Base-by-base conservation (phyloP, 352 stramenopile genomes). In the Peronospora destructor region DNA sequence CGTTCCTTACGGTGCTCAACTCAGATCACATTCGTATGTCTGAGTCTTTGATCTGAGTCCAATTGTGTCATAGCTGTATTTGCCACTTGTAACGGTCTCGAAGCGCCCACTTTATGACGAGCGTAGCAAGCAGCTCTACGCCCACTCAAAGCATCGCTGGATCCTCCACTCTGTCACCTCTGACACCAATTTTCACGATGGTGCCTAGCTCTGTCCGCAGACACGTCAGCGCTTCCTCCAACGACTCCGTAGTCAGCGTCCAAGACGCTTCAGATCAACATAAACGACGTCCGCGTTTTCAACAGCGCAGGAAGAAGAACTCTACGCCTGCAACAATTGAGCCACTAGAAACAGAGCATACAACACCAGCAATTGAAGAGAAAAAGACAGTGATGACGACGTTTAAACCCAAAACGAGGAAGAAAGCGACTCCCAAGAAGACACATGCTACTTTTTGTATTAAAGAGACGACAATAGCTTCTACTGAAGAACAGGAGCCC, bases 201-300 rank as follows among this genome's bases (percentile, higher is more conserved):
- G 46, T 73, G 4, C 64, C 64, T 9, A 56, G 33, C 44, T 53
- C 64, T 30, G 64, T 73, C 16, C 61, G 49, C 6, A 45, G 48
- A 28, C 59, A 45, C 23, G 47, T 35, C 23, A 45, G 17, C 12
- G 14, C 32, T 9, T 36, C 25, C 13, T 16, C 35, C 14, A 46
- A 7, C 21, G 16, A 43, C 19, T 38, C 40, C 14, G 11, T 35
- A 43, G 16, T 29, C 17, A 26, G 5, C 14, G 21, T 16, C n/a
- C 32, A 52, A 49, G 42, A 54, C 28, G 40, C 21, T 4, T 19
- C 45, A 17, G 19, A 23, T 11, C 32, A 50, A 42, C 51, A 47
- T 17, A 64, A 61, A 19, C 37, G 42, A 21, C 49, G 47, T n/a
- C 23, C 38, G 7, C 46, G 61, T 26, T 42, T 41, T 53, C 56